phyloP scores from a whole-genome alignment of 192 early-diverging fungal species.

The Paraglomus brasilianum region DNA sequence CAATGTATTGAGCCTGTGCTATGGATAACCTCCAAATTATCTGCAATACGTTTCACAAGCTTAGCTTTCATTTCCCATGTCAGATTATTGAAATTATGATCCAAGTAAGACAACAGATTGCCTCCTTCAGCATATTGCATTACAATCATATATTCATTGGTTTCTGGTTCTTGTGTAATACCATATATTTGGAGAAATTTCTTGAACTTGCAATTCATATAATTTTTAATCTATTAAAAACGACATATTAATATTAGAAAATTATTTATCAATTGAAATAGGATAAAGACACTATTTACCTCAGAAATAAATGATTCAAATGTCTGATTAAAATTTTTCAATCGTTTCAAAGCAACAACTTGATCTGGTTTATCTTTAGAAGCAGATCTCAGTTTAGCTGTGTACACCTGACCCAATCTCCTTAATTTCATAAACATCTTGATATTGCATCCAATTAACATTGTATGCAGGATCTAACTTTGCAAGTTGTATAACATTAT shows the following conservation, averaged over 20 bases:
- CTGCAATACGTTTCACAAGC: neutral
- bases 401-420: no score
- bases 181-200: constrained; percentile 6
- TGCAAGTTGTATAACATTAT: no score
- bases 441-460: no score
- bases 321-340: neutral
- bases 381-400: no score
- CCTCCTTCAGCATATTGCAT: constrained; percentile 8
- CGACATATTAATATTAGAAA: neutral
- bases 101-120: neutral
- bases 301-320: neutral
- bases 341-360: constrained; percentile 8
- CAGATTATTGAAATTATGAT: neutral
- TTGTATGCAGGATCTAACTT: no score
- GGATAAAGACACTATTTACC: neutral
- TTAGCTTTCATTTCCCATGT: neutral
- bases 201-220: no score
- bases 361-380: no score
- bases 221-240: neutral
- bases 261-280: neutral
- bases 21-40: constrained; percentile 9
- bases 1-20: constrained; percentile 3
- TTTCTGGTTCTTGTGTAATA: neutral
- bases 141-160: constrained; percentile 10
- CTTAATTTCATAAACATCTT: no score